Evolutionary conservation across 306 rosid genomes (phyloP), one percentile per base, ranked within the genome.

Genomic region (Crotalaria pallida): DNA sequence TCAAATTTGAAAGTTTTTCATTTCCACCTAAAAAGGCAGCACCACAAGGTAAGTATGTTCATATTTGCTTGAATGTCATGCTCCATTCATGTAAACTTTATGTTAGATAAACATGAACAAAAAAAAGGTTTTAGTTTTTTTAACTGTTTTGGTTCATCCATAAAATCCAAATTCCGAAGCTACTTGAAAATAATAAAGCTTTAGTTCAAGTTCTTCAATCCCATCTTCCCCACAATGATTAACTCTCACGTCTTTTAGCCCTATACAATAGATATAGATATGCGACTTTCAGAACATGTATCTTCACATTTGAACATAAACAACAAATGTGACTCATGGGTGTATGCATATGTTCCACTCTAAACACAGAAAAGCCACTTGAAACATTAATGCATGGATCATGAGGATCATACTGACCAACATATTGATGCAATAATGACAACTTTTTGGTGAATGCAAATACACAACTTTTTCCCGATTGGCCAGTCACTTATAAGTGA

Each of bases 1-100:
- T 90, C 72, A 86, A 77, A 81, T 86, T 84, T 75, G 67, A 75
- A 56, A 68, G 87, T 40, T 82, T 82, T 56, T 73, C 73, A 18
- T 60, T 82, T 74, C 88, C 93, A 77, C 80, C 96, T 92, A 44
- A 21, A 79, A 69, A 45, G 58, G 40, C 41, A 72, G 48, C 67
- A 69, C 45, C 55, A 75, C 65, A 15, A 65, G 23, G 65, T 65
- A 23, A 27, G 79, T 50, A 74, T n/a, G 47, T 48, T 53, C 49
- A 79, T 16, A 27, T 47, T 69, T 33, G 26, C 21, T 60, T 12
- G 56, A 72, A 15, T 56, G 29, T 67, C 69, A 29, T 6, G 26
- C 24, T 10, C 18, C 47, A 55, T 33, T 40, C 47, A 58, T 24
- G 22, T 12, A 63, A 31, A 53, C 50, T 63, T 31, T 45, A 22